Evolutionary conservation across 2,329 filamentous ascomycete genomes (phyloP), one percentile per base, ranked within the genome.

Genomic region (Ramichloridium luteum): DNA sequence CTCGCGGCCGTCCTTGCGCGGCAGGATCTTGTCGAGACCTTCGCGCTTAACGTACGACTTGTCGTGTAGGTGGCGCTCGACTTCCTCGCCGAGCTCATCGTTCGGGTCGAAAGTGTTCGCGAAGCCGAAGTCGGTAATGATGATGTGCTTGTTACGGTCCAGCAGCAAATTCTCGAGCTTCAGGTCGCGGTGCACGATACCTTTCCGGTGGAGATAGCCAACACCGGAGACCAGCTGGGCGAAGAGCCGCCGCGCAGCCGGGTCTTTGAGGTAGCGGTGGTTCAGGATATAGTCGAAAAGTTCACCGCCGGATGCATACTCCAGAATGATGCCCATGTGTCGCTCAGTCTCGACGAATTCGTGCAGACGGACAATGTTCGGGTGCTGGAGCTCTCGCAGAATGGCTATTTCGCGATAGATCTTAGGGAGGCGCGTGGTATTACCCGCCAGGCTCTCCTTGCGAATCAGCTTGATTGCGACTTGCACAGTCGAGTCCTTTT

Each of bases 71-170:
- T 85, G 82, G 49, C 84, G 73, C 58, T 96, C 90, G 44, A 94
- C 80, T 37, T 94, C 86, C 38, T 93, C 84, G 4, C 73, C 74
- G 23, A 98, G 68, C 55, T 94, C 85, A 51, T 98, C 90, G 20
- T 67, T 62, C 0, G 90, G 74, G 51, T 94, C 81, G 53, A 98
- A 98, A 0, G 86, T 96, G 59, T 98, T 98, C 46, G 90, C 90
- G 55, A 98, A 98, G 12, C 90, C 90, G 59, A 98, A 98, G 60
- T 98, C 90, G 11, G 90, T 98, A 53, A 98, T 98, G 61, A 98
- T 98, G 52, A 98, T 96, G 64, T 98, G 98, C 41, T 85, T 80
- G 54, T 98, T 94, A 41, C 88, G 79, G 59, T 98, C 90, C 31
- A 98, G 70, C 22, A 98, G 70, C 48, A 98, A 58, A 53, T 98